Base-by-base conservation (phyloP, 257 asterid genomes). In the Mentha longifolia region DNA sequence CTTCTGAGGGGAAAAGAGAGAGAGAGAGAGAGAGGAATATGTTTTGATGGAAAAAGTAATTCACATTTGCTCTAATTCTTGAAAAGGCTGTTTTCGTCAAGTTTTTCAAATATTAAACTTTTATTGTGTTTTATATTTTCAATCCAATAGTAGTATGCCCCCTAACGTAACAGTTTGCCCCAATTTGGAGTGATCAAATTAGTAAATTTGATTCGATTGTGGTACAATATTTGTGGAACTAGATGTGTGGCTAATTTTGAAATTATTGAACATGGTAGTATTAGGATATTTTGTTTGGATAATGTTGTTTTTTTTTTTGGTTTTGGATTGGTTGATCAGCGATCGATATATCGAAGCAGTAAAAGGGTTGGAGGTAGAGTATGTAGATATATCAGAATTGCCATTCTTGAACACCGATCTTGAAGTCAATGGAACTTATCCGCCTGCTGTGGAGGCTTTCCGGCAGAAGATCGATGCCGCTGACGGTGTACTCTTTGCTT, bases 401-500 rank as follows among this genome's bases (percentile, higher is more conserved):
- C 97, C 96, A 10, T 79, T 89, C 64, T 42, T 87, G 57, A 91
- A 93, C 82, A 86, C 95, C 15, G 98, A 93, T 79, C 94, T 93
- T 7, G 97, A 89, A 79, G 87, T 83, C 13, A 64, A 85, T 62
- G 98, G 92, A 14, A 85, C 88, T 3, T 91, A 50, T 73, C 98
- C 97, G 0, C 80, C 84, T 0, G 95, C n/a, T 2, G 96, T 93
- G 2, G 97, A 93, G 84, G 85, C 85, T 31, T 93, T 93, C 61
- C 83, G 98, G 64, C 77, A 82, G 77, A 89, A 93, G 90, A 91
- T 93, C 74, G 78, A 67, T 47, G 83, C 86, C 39, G 97, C 97
- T 42, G 96, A 93, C 61, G 74, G 92, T 74, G 13, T 82, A 7
- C 87, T 91, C 45, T 93, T 93, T 59, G 97, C 96, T 35, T 89